Conservation (phyloP, 768 basidiomycete genomes). For the Termitomyces eurrhizus region DNA sequence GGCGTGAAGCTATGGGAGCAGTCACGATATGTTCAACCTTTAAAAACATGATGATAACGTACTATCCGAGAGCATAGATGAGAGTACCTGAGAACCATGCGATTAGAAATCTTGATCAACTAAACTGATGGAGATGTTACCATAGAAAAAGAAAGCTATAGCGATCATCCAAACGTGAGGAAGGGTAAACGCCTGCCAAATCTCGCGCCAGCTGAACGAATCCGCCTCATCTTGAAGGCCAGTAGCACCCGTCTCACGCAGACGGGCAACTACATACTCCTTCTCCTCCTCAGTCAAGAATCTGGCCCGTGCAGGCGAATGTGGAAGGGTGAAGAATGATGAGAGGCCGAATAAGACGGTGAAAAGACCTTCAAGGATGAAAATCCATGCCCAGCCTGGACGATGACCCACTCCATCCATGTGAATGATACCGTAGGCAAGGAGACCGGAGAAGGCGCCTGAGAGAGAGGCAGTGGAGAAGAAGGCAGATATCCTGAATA, state of each 20-base stretch:
- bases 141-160: slow-evolving; percentile 50
- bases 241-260: slow-evolving; percentile 38
- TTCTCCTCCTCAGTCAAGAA: slow-evolving; percentile 53
- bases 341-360: slow-evolving; percentile 53
- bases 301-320: slow-evolving; percentile 36
- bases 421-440: slow-evolving; percentile 61
- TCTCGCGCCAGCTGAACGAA: slow-evolving; percentile 55
- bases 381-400: slow-evolving; percentile 69
- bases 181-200: slow-evolving; percentile 40
- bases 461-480: slow-evolving; percentile 54
- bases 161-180: slow-evolving; percentile 54
- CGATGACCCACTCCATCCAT: slow-evolving; percentile 54
- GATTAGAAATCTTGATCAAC: background rate
- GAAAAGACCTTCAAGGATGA: slow-evolving; percentile 64
- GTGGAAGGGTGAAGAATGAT: slow-evolving; percentile 47
- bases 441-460: slow-evolving; percentile 65
- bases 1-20: slow-evolving; percentile 54
- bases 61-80: slow-evolving; percentile 49
- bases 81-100: slow-evolving; percentile 29
- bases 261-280: slow-evolving; percentile 37
- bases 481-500: slow-evolving; percentile 40
- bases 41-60: slow-evolving; percentile 16
- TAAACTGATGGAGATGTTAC: slow-evolving; percentile 23
- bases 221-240: slow-evolving; percentile 33
- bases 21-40: background rate